Percentiles rank a stretch among this genome's conserved stretches.
These are phyloP conservation scores for Candida sojae DNA, from an alignment of 1,139 yeast genomes.

Conservation along the genomic window DNA sequence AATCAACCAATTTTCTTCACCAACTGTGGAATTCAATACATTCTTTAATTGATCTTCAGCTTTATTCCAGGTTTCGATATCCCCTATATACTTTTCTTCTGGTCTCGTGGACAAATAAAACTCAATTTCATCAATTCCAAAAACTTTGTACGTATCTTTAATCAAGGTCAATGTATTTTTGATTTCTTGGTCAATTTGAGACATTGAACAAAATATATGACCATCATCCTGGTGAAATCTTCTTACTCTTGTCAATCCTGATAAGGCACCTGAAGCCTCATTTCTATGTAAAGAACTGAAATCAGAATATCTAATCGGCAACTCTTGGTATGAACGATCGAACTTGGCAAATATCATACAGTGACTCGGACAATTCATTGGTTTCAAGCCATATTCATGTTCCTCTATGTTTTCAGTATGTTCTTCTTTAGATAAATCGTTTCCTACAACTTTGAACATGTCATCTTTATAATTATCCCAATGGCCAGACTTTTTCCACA, in stretches of 20 bases:
- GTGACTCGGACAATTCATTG: constrained; percentile 99
- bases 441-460: constrained; percentile 79
- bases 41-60: constrained; percentile 76
- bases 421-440: constrained; percentile 38
- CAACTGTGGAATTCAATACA: constrained; percentile 62
- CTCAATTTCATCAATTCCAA: constrained; percentile 68
- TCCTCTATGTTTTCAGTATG: constrained; percentile 19
- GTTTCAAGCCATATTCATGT: constrained; percentile 81
- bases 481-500: constrained; percentile 95
- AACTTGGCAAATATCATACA: constrained; percentile 81
- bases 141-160: constrained; percentile 74
- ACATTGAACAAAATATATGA: constrained; percentile 87
- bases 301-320: constrained; percentile 89
- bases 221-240: constrained; percentile 99
- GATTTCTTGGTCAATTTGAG: constrained; percentile 82
- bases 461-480: constrained; percentile 95
- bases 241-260: constrained; percentile 93
- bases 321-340: constrained; percentile 84
- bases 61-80: constrained; percentile 74
- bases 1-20: constrained; percentile 62
- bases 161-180: constrained; percentile 71
- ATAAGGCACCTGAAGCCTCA: constrained; percentile 91
- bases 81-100: constrained; percentile 79
- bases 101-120: constrained; percentile 89
- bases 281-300: constrained; percentile 94